Evolutionary conservation across 257 asterid species (phyloP).

Genomic region (Solanum boliviense): DNA sequence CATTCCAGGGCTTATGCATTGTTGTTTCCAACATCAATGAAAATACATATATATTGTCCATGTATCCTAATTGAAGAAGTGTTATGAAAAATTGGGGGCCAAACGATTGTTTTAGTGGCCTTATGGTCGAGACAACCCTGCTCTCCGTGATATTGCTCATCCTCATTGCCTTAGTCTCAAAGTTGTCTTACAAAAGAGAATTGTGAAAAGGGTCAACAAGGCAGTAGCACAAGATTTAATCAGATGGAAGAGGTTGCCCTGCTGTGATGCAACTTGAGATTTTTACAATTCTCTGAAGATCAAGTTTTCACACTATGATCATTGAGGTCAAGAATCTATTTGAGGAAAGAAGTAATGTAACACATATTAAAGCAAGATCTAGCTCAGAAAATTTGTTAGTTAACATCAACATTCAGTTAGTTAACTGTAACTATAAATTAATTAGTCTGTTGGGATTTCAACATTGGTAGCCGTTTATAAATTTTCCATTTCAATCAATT

Average conservation of each 20-base stretch:
- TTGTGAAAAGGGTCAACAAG: neutral
- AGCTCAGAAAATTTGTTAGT: neutral
- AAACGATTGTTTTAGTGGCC: too few species aligned
- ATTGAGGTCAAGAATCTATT: neutral
- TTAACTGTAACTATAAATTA: neutral
- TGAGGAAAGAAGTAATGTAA: neutral
- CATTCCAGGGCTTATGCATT: neutral
- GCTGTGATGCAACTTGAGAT: neutral
- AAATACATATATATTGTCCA: neutral
- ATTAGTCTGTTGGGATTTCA: neutral
- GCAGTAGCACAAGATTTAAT: neutral
- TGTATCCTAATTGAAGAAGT: neutral
- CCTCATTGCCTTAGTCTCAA: neutral
- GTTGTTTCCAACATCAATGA: neutral
- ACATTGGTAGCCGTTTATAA: neutral
- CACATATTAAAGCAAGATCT: neutral
- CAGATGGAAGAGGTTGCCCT: neutral
- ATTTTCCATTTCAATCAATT: neutral
- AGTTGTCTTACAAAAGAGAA: neutral
- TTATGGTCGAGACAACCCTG: neutral
- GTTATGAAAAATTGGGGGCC: neutral
- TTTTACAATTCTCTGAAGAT: neutral
- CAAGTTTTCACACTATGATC: neutral
- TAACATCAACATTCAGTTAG: neutral
- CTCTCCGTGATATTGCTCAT: neutral